phyloP scores from a whole-genome alignment of 1,139 yeast species.

The Starmera stellimalicola region DNA sequence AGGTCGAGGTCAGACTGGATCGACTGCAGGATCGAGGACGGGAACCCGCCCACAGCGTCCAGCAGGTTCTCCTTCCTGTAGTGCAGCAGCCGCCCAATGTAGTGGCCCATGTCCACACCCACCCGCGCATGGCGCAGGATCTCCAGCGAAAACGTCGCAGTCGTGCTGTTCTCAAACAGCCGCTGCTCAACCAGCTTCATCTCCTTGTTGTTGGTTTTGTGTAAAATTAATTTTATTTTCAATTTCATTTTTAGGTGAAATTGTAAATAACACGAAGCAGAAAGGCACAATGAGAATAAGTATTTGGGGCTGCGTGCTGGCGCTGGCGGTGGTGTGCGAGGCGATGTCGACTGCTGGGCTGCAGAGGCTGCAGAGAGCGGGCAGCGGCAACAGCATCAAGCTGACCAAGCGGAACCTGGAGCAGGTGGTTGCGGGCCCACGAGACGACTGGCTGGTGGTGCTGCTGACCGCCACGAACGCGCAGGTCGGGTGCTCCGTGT shows the following conservation, averaged over 20 bases:
- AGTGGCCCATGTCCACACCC: conserved; percentile 83
- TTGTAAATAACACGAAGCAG: not conserved
- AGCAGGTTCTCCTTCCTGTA: conserved; percentile 61
- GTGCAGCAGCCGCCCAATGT: conserved; percentile 52
- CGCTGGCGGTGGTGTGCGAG: not conserved
- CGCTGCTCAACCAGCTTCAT: conserved; percentile 66
- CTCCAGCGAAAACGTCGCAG: conserved; percentile 55
- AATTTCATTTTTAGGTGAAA: not conserved
- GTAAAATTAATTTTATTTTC: not conserved
- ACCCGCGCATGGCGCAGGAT: conserved; percentile 57
- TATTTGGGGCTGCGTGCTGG: not conserved
- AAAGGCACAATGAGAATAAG: not conserved
- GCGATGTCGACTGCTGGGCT: conserved; percentile 12
- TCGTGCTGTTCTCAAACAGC: conserved; percentile 60
- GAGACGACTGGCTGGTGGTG: conserved; percentile 58
- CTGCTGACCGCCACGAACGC: conserved; percentile 68
- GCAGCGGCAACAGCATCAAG: conserved; percentile 29
- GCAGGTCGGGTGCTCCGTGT: conserved; percentile 68
- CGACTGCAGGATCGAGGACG: conserved; percentile 48
- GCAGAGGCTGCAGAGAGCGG: conserved; percentile 13
- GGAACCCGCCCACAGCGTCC: conserved; percentile 81
- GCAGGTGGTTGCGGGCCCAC: conserved; percentile 50
- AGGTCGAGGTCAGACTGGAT: conserved; percentile 55
- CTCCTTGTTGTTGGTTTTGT: not conserved
- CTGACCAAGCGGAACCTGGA: conserved; percentile 57